Conservation (phyloP, 1,284 basidiomycete species). For the Takashimella koratensis region DNA sequence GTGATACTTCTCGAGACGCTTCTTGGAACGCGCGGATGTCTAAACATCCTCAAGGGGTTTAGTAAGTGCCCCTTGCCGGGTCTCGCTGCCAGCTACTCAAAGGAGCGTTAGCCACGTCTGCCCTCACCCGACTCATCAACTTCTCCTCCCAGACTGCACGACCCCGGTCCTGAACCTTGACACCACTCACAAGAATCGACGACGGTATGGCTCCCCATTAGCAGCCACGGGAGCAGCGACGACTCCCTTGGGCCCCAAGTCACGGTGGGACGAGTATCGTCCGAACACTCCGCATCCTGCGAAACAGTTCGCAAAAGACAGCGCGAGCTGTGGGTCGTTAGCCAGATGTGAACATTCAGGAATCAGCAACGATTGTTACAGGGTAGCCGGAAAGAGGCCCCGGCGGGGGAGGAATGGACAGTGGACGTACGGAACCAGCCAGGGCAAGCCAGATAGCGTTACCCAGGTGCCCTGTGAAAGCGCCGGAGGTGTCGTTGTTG, state of each 20-base stretch:
- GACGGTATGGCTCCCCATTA: neutral
- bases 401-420: too few species aligned
- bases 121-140: too few species aligned
- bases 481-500: conserved; percentile 21
- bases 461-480: conserved; percentile 29
- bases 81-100: neutral
- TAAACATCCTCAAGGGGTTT: too few species aligned
- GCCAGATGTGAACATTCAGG: too few species aligned
- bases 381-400: too few species aligned
- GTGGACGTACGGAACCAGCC: conserved; percentile 37
- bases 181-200: neutral
- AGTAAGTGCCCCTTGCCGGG: neutral
- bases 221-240: neutral
- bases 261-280: conserved; percentile 16
- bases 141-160: too few species aligned
- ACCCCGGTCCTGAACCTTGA: too few species aligned
- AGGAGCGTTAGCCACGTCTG: too few species aligned
- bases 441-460: conserved; percentile 41
- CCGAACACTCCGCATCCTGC: conserved; percentile 41
- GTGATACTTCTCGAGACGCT: too few species aligned
- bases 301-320: conserved; percentile 31
- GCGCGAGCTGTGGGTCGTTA: conserved; percentile 17
- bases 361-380: neutral
- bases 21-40: too few species aligned
- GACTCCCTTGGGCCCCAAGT: neutral